Evolutionary conservation across 805 yeast species (phyloP).

Genomic region (Ogataea haglerorum): DNA sequence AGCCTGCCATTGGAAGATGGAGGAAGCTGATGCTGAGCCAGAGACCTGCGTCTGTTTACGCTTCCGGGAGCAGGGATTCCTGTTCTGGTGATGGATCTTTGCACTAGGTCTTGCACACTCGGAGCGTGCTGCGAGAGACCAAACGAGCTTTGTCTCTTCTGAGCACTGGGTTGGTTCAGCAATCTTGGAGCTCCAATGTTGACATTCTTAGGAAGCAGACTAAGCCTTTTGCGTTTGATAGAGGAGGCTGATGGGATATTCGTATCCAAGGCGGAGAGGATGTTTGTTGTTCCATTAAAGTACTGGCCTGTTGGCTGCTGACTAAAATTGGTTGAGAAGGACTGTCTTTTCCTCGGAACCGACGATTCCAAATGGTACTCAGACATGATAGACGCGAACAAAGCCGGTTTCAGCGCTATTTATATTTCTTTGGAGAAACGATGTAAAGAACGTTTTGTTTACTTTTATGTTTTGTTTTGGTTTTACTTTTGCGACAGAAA

Average conservation of each 20-base stretch:
- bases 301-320: slow-evolving; percentile 15
- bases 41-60: slow-evolving; percentile 15
- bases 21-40: slow-evolving; percentile 11
- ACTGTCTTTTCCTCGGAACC: slow-evolving; percentile 21
- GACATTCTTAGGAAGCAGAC: slow-evolving; percentile 29
- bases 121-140: slow-evolving; percentile 21
- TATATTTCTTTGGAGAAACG: slow-evolving; percentile 2
- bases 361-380: slow-evolving; percentile 21
- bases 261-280: slow-evolving; percentile 9
- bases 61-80: slow-evolving; percentile 13
- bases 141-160: slow-evolving; percentile 26
- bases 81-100: slow-evolving; percentile 27
- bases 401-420: background rate
- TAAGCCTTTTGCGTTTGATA: slow-evolving; percentile 26
- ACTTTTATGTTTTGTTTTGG: slow-evolving; percentile 12
- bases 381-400: slow-evolving; percentile 13
- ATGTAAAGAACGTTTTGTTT: slow-evolving; percentile 7
- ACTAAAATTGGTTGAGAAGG: slow-evolving; percentile 15
- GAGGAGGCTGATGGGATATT: slow-evolving; percentile 8
- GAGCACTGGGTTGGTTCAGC: slow-evolving; percentile 21
- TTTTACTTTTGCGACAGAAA: slow-evolving; percentile 7
- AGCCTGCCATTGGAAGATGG: slow-evolving; percentile 24
- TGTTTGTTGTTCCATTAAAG: slow-evolving; percentile 18
- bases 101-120: slow-evolving; percentile 28
- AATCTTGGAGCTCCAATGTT: slow-evolving; percentile 32